Evolutionary conservation across 176 grass and related monocot species (phyloP), one percentile per base, ranked within the genome.

Genomic region (Rhipidocladum racemiflorum): DNA sequence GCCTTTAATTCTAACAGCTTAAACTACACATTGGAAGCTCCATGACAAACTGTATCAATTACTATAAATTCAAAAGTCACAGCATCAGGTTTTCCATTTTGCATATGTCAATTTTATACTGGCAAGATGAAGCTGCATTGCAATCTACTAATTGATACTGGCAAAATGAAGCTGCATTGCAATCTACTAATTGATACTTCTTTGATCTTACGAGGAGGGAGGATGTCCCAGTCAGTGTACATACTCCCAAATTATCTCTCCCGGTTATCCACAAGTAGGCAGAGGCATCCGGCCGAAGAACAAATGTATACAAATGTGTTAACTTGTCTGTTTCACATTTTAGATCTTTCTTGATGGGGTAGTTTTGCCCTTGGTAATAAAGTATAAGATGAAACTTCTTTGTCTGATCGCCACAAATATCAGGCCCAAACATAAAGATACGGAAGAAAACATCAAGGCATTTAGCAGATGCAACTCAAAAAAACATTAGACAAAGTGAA

Each of bases 371-470:
- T 70, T 99, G 96, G 66, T 99, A 99, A 12, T 92, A 99, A 66
- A 99, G 89, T 83, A 99, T 93, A 57, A 99, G 85, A 86, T 99
- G 96, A 61, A 99, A 91, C 88, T 99, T 99, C 57, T 99, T 99
- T 74, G 87, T 93, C 63, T 99, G 92, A 81, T 91, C 93, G 18
- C 96, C 96, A 85, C 96, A 99, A 61, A 99, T 61, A 74, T 99
- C 96, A 77, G 96, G 96, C 3, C 96, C 96, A 74, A 99, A 91
- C 96, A 99, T 99, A 61, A 99, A 95, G 75, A 92, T 99, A 89
- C 85, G 59, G 65, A 88, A 90, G 54, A 60, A 36, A 83, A 72
- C 0, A 59, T 55, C 5, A 50, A 87, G 21, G 46, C 50, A 54
- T 61, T 72, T 59, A 89, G 79, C n/a, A 68, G 34, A 77, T 72